Base-by-base conservation (phyloP, 2,329 filamentous ascomycete genomes). In the Pseudogymnoascus sp. region DNA sequence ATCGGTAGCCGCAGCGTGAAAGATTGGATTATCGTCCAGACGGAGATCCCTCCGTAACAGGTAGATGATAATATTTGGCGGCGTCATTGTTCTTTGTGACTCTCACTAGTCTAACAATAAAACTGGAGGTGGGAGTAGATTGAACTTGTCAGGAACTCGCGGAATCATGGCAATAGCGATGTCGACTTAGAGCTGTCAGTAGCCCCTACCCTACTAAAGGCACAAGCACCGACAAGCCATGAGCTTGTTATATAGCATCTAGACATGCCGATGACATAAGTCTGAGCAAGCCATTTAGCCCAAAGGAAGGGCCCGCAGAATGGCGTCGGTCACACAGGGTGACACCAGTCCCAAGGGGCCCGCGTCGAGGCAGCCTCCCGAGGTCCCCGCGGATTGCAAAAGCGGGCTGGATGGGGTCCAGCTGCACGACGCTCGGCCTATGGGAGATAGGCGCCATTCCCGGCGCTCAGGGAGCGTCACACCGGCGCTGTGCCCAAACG, bases 1-100 rank as follows among this genome's bases (percentile, higher is more conserved):
- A 67, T 18, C 73, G 65, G 76, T 83, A 63, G 76, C 76, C 59
- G 82, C 76, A 68, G 74, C 80, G 69, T 90, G 79, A 18, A 93
- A 80, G 42, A 92, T 79, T 0, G 88, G 88, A 69, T 92, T 92
- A 73, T 93, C 89, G 29, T 82, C 79, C 27, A 89, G 78, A 64
- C 90, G 86, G 18, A 92, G 78, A 71, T 93, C 90, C 67, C 86
- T 84, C 48, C 89, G 84, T 36, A 92, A 73, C 21, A 92, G 72
- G 70, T 91, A 92, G 61, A 93, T 78, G 60, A 92, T 76, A 25
- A 89, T 78, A 33, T 80, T 83, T 9, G 69, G 45, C 74, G 76
- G 4, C 67, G 72, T 15, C 74, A 72, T 72, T 10, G 39, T 63
- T 13, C 25, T 33, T 33, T 33, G 45, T 33, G 48, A 33, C 48